These are phyloP conservation scores for Cicer pinnatifidum DNA, from an alignment of 306 rosid genomes.

Conservation along the genomic window DNA sequence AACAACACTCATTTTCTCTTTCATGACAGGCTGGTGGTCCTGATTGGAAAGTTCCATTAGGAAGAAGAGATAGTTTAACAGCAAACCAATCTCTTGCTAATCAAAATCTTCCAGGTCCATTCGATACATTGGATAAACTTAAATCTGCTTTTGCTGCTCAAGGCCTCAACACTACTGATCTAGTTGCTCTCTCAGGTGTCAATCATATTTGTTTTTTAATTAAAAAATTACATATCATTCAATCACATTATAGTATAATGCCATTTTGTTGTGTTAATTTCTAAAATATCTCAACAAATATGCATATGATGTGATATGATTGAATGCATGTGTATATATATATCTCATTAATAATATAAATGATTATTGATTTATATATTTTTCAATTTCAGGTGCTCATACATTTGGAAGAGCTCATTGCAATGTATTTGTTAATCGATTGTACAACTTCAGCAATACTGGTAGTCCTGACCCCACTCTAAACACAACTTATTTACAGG, in stretches of 20 bases:
- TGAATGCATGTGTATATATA: too few species aligned
- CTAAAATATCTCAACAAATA: too few species aligned
- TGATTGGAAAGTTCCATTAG: conserved; percentile 47
- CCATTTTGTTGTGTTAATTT: too few species aligned
- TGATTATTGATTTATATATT: not conserved
- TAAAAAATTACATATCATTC: too few species aligned
- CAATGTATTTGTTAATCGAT: not conserved
- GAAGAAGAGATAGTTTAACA: conserved; percentile 61
- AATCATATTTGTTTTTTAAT: too few species aligned
- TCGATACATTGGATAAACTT: conserved; percentile 26
- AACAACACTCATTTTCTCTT: too few species aligned
- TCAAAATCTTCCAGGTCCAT: conserved; percentile 50
- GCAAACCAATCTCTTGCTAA: conserved; percentile 49
- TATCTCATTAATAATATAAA: not conserved
- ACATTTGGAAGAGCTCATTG: conserved; percentile 52
- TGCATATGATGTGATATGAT: too few species aligned
- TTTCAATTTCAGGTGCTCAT: conserved; percentile 50
- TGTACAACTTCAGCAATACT: conserved; percentile 43
- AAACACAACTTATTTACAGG: conserved; percentile 34
- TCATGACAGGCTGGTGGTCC: conserved; percentile 47
- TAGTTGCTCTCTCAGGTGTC: conserved; percentile 66
- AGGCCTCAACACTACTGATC: conserved; percentile 56
- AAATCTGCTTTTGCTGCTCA: conserved; percentile 29
- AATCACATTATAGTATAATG: too few species aligned
- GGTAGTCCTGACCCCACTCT: conserved; percentile 48